phyloP scores from a whole-genome alignment of 2,329 filamentous ascomycete genomes.

The Epichloe uncinata region DNA sequence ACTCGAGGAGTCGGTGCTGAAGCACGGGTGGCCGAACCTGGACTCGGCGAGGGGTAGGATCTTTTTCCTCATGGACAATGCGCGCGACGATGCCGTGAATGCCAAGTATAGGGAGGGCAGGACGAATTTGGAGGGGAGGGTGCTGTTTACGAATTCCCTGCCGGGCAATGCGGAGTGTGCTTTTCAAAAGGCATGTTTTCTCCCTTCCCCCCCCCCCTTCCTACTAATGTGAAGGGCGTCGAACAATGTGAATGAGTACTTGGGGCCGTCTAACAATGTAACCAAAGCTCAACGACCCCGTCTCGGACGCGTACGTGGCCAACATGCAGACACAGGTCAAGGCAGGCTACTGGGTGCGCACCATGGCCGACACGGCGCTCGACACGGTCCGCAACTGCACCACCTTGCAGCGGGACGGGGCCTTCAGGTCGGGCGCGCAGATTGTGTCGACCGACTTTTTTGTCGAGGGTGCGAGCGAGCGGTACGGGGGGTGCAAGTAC shows the following conservation, averaged over 20 bases:
- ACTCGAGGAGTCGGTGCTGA: conserved; percentile 31
- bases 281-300: conserved; percentile 29
- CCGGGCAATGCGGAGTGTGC: conserved; percentile 32
- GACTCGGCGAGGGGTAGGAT: conserved; percentile 29
- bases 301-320: conserved; percentile 17
- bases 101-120: conserved; percentile 23
- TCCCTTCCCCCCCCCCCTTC: too few relatives aligned
- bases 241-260: too few relatives aligned
- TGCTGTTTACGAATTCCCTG: conserved; percentile 33
- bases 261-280: background rate
- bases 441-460: conserved; percentile 37
- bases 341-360: conserved; percentile 35
- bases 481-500: conserved; percentile 32
- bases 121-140: conserved; percentile 27
- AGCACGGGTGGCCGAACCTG: conserved; percentile 34
- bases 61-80: conserved; percentile 39
- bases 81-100: conserved; percentile 24
- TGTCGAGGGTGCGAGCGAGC: conserved; percentile 29
- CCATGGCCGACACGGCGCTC: conserved; percentile 31
- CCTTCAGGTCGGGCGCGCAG: conserved; percentile 33
- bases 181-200: conserved; percentile 25
- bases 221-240: too few relatives aligned
- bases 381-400: conserved; percentile 26
- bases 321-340: conserved; percentile 30
- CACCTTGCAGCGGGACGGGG: conserved; percentile 15